phyloP scores from a whole-genome alignment of 2,329 filamentous ascomycete species.

The Triangularia setosa region DNA sequence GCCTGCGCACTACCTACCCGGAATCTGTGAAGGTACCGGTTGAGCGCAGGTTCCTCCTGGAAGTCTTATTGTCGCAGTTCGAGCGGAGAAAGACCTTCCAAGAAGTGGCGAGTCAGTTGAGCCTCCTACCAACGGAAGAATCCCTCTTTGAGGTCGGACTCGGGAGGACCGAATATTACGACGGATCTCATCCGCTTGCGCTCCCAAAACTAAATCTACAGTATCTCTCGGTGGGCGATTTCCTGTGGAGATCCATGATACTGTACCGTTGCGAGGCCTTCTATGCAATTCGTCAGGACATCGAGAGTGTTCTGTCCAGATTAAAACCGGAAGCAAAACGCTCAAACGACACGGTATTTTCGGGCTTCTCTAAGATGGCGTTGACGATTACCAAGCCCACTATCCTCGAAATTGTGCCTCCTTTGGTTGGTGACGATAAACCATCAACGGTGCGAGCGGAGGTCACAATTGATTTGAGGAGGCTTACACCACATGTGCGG shows the following conservation, averaged over 20 bases:
- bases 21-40: slow-evolving; percentile 60
- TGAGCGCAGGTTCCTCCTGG: slow-evolving; percentile 62
- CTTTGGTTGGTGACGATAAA: slow-evolving; percentile 75
- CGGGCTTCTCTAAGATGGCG: slow-evolving; percentile 88
- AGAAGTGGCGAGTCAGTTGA: slow-evolving; percentile 67
- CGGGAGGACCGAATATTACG: slow-evolving; percentile 77
- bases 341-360: slow-evolving; percentile 67
- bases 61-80: slow-evolving; percentile 70
- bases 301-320: slow-evolving; percentile 76
- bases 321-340: slow-evolving; percentile 65
- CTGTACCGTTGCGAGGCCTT: slow-evolving; percentile 89
- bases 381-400: slow-evolving; percentile 80
- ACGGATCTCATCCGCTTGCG: slow-evolving; percentile 80
- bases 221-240: slow-evolving; percentile 91
- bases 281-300: slow-evolving; percentile 87
- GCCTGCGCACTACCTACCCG: slow-evolving; percentile 81
- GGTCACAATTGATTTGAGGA: slow-evolving; percentile 76
- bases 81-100: slow-evolving; percentile 80
- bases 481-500: slow-evolving; percentile 69
- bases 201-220: slow-evolving; percentile 94
- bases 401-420: slow-evolving; percentile 79
- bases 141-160: slow-evolving; percentile 75
- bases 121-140: slow-evolving; percentile 78
- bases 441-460: slow-evolving; percentile 86
- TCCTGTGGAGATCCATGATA: slow-evolving; percentile 90